Evolutionary conservation across 1,284 basidiomycete genomes (phyloP).

Genomic region (Ganoderma sinense): DNA sequence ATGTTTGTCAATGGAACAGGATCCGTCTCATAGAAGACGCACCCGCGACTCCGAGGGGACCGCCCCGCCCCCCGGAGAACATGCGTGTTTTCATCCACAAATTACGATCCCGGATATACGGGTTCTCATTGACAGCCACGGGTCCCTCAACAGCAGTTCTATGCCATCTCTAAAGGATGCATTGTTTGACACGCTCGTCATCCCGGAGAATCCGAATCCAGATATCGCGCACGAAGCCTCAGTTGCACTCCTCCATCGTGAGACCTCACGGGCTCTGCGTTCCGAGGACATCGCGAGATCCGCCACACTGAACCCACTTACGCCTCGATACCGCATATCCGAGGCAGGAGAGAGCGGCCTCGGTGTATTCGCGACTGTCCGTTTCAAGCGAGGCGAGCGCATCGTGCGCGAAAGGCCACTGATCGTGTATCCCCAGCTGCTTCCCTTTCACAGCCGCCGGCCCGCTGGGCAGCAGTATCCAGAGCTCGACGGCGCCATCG

Average conservation of each 20-base stretch:
- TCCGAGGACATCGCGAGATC: neutral
- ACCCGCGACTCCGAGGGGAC: neutral
- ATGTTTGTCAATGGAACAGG: neutral
- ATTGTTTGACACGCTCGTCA: neutral
- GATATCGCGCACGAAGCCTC: neutral
- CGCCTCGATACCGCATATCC: neutral
- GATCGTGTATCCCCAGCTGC: conserved; percentile 21
- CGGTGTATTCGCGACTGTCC: conserved; percentile 22
- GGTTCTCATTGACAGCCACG: neutral
- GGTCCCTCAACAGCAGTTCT: neutral
- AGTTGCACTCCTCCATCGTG: neutral
- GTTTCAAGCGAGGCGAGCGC: conserved; percentile 19
- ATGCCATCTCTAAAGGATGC: neutral
- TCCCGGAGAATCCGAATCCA: neutral
- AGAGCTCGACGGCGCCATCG: conserved; percentile 14
- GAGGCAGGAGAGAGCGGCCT: conserved; percentile 13
- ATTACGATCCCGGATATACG: neutral
- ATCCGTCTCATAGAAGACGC: neutral
- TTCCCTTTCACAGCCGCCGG: conserved; percentile 11
- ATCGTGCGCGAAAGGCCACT: conserved; percentile 28
- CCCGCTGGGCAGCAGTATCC: conserved; percentile 14
- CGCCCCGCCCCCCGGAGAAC: neutral
- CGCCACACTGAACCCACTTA: neutral
- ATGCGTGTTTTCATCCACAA: neutral
- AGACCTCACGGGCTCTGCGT: neutral